phyloP scores from a whole-genome alignment of 306 rosid species.

The Lablab purpureus region DNA sequence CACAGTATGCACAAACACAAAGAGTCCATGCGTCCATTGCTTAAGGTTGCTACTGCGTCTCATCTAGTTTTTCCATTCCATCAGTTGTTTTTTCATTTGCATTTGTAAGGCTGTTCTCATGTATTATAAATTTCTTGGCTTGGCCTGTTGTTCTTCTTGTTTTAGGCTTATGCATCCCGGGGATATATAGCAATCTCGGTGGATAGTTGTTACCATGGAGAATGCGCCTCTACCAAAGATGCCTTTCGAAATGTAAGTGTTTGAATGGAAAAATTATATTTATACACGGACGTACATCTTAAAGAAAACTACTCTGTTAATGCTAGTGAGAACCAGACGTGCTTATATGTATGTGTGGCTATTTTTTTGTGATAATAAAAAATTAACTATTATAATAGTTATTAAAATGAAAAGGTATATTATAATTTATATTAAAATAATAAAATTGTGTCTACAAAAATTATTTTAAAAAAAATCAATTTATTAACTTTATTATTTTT shows the following conservation, averaged over 20 bases:
- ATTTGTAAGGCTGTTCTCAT: background rate
- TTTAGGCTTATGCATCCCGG: slow-evolving; percentile 91
- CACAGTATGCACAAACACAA: slow-evolving; percentile 73
- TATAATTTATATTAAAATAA: no score
- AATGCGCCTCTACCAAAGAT: slow-evolving; percentile 71
- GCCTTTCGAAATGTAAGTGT: slow-evolving; percentile 67
- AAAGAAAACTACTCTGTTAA: no score
- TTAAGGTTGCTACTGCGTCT: slow-evolving; percentile 60
- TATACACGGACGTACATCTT: no score
- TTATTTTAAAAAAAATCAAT: no score
- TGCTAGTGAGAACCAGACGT: no score
- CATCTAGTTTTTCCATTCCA: background rate
- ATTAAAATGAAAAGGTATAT: no score
- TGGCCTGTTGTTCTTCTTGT: slow-evolving; percentile 24
- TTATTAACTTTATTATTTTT: no score
- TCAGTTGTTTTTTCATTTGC: background rate
- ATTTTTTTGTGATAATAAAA: no score
- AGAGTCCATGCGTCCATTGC: slow-evolving; percentile 81
- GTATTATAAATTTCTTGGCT: background rate
- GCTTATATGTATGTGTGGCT: no score
- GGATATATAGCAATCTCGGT: slow-evolving; percentile 79
- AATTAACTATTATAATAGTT: no score
- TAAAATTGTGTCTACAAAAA: no score
- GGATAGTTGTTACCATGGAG: slow-evolving; percentile 95
- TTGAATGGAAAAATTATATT: no score